These are phyloP conservation scores for Mycena vitilis DNA, from an alignment of 768 basidiomycete species.

Conservation along the genomic window DNA sequence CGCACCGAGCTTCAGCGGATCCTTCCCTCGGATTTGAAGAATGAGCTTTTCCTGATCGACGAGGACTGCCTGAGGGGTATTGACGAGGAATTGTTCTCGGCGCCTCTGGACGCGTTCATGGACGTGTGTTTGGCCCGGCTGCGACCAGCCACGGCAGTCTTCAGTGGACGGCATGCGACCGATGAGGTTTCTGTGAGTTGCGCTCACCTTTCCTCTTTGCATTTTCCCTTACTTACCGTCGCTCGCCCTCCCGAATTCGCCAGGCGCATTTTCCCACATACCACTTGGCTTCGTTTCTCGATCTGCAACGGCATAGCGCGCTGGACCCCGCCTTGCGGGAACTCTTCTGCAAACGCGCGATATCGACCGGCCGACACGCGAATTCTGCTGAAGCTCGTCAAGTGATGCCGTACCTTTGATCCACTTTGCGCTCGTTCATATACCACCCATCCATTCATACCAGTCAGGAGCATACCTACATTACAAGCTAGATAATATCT, in stretches of 20 bases:
- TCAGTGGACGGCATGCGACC: neutral
- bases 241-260: neutral
- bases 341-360: slow-evolving; percentile 23
- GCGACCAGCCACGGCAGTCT: slow-evolving; percentile 6
- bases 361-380: neutral
- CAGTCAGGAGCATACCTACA: too few species aligned
- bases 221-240: neutral
- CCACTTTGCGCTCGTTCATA: too few species aligned
- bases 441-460: too few species aligned
- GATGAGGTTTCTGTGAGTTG: slow-evolving; percentile 19
- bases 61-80: slow-evolving; percentile 19
- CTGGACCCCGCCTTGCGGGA: slow-evolving; percentile 13
- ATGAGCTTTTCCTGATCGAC: slow-evolving; percentile 24
- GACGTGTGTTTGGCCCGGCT: slow-evolving; percentile 24
- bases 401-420: slow-evolving; percentile 8
- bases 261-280: slow-evolving; percentile 16
- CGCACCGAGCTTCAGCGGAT: slow-evolving; percentile 27
- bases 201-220: too few species aligned
- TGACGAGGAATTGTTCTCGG: slow-evolving; percentile 24
- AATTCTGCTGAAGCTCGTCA: neutral
- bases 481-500: too few species aligned
- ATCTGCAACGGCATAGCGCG: slow-evolving; percentile 3
- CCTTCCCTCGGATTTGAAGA: slow-evolving; percentile 13
- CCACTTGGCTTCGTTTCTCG: slow-evolving; percentile 24
- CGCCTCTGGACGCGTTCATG: slow-evolving; percentile 31